Percentiles rank a stretch among this genome's conserved stretches.
phyloP scores from a whole-genome alignment of 352 stramenopile species.

The Albugo laibachii region DNA sequence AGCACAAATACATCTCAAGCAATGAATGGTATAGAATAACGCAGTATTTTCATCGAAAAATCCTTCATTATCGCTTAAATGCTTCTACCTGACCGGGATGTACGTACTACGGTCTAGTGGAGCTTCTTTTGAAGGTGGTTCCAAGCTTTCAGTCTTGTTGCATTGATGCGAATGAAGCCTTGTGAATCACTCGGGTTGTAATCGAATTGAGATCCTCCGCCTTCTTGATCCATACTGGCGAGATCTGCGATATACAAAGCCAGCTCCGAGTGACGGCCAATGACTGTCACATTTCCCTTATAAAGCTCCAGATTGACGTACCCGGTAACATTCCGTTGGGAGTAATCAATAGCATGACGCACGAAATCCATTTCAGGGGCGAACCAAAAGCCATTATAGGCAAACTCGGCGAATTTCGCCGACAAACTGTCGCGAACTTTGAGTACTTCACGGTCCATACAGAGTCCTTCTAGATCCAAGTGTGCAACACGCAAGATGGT shows the following conservation, averaged over 20 bases:
- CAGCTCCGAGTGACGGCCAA: conserved; percentile 82
- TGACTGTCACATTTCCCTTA: conserved; percentile 94
- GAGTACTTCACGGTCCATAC: conserved; percentile 94
- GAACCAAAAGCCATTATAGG: conserved; percentile 99
- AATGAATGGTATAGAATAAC: too few species aligned
- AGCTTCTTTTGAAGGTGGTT: conserved; percentile 16
- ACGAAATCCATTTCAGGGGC: conserved; percentile 98
- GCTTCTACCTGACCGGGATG: neutral
- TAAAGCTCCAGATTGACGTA: conserved; percentile 91
- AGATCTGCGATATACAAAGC: conserved; percentile 95
- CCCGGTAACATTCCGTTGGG: conserved; percentile 89
- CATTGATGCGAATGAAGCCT: conserved; percentile 98
- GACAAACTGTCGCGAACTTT: conserved; percentile 84
- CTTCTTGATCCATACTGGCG: conserved; percentile 97
- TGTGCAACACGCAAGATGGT: conserved; percentile 82
- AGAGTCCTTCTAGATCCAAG: conserved; percentile 88
- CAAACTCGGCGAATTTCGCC: conserved; percentile 92
- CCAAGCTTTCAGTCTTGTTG: conserved; percentile 92
- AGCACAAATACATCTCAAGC: too few species aligned
- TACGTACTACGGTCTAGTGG: neutral
- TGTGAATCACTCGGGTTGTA: conserved; percentile 95
- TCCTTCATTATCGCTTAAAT: too few species aligned
- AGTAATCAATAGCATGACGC: conserved; percentile 87
- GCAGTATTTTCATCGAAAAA: too few species aligned
- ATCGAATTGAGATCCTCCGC: conserved; percentile 87